Base-by-base conservation (phyloP, 176 grass and related monocot genomes). In the Bromus sterilis region DNA sequence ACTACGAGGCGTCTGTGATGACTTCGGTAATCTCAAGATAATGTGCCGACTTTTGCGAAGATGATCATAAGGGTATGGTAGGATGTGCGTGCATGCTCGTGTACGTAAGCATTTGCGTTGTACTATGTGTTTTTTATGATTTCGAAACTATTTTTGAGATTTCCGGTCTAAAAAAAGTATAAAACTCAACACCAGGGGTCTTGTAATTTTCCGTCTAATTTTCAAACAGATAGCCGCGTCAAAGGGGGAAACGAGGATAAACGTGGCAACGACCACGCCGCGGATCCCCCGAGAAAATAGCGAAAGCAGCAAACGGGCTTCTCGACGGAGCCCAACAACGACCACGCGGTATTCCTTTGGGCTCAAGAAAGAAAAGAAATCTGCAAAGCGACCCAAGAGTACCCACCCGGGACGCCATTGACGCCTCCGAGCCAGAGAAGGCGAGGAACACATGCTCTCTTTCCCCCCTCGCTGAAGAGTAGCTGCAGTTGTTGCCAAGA, bases 381-480 rank as follows among this genome's bases (percentile, higher is more conserved):
- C 40, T 29, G 60, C 41, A 30, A 65, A 28, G 29, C 28, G 43
- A 69, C 70, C 70, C 37, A 78, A 31, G 28, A 65, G 30, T 4
- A 53, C 79, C 25, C 46, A 41, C 31, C 41, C 60, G 2, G 40
- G 89, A 87, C 53, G 76, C 62, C 71, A 56, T 80, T 67, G 62
- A 85, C 87, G 76, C 68, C 75, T 60, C 67, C 43, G 40, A 75
- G 80, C 11, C 28, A 24, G 61, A 53, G 72, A 23, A 68, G 39
- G 77, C 63, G 71, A 89, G 77, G 82, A 85, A 81, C 78, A 37
- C 87, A 81, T 81, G 71, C 42, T 32, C 51, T 16, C 3, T 20
- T 71, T 31, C 61, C 37, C 53, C n/a, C 12, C 5, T 18, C 12
- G 53, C 57, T 61, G 55, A 39, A 21, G 65, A 71, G 41, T 41